Percentiles rank a stretch among this genome's conserved stretches.
phyloP scores from a whole-genome alignment of 805 yeast species.

The Spathaspora hagerdaliae region DNA sequence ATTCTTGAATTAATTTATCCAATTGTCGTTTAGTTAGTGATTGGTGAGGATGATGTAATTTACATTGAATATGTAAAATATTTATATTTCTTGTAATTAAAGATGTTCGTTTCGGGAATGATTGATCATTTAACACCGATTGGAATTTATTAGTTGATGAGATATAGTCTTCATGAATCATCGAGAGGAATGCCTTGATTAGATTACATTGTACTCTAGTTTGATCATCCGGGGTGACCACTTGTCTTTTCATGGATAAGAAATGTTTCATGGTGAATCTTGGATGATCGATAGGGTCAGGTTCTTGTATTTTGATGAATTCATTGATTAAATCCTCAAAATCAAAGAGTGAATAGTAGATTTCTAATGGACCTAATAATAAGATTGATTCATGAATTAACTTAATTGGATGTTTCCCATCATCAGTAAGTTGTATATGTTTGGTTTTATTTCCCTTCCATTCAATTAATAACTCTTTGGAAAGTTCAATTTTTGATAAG shows the following conservation, averaged over 20 bases:
- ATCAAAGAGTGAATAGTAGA: background rate
- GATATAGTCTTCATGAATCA: conserved; percentile 2
- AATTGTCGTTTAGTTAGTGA: background rate
- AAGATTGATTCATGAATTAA: conserved; percentile 2
- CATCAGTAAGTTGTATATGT: background rate
- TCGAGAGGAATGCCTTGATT: conserved; percentile 1
- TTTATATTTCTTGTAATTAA: background rate
- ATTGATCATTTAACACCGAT: background rate
- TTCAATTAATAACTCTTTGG: background rate
- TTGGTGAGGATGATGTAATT: background rate
- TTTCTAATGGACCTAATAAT: conserved; percentile 1
- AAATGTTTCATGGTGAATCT: background rate
- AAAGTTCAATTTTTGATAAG: background rate
- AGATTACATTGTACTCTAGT: background rate
- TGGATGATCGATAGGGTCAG: background rate
- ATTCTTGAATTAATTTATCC: background rate
- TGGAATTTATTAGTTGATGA: background rate
- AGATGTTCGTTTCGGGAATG: background rate
- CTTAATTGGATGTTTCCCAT: background rate
- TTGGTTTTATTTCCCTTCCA: conserved; percentile 1
- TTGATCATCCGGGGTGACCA: background rate
- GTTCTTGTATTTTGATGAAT: background rate
- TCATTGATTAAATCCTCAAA: conserved; percentile 3
- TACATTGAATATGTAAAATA: background rate
- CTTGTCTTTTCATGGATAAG: background rate